phyloP scores from a whole-genome alignment of 331 rosid genomes.

The Prunus yedoensis region DNA sequence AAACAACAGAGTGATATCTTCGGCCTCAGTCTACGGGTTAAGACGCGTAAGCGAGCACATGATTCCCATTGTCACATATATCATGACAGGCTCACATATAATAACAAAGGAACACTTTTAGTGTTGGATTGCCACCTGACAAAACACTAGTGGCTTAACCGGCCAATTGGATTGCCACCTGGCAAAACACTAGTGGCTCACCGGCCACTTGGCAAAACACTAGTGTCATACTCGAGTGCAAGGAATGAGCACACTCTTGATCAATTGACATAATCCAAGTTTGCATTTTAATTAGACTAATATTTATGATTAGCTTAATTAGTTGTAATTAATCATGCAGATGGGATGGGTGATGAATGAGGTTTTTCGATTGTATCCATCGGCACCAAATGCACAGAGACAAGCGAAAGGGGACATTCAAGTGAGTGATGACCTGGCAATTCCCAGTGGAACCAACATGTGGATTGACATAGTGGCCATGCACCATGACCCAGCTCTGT shows the following conservation, averaged over 20 bases:
- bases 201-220: too few species aligned
- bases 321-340: conserved; percentile 37
- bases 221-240: too few species aligned
- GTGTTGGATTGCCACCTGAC: conserved; percentile 1
- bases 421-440: conserved; percentile 36
- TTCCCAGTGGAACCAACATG: conserved; percentile 75
- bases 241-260: too few species aligned
- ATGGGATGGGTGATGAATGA: conserved; percentile 94
- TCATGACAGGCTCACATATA: neutral
- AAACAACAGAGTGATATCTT: neutral
- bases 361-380: conserved; percentile 72
- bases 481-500: conserved; percentile 62
- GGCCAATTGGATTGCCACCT: neutral
- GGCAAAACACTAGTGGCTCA: neutral
- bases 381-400: conserved; percentile 87
- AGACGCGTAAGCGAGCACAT: conserved; percentile 15
- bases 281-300: neutral
- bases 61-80: neutral
- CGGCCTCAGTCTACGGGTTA: neutral
- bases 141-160: neutral
- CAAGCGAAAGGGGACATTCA: conserved; percentile 67
- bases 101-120: neutral
- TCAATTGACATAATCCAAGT: accelerated
- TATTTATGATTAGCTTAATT: neutral
- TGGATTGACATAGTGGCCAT: conserved; percentile 78